Evolutionary conservation across 352 stramenopile species (phyloP).

Genomic region (Phytophthora cactorum): DNA sequence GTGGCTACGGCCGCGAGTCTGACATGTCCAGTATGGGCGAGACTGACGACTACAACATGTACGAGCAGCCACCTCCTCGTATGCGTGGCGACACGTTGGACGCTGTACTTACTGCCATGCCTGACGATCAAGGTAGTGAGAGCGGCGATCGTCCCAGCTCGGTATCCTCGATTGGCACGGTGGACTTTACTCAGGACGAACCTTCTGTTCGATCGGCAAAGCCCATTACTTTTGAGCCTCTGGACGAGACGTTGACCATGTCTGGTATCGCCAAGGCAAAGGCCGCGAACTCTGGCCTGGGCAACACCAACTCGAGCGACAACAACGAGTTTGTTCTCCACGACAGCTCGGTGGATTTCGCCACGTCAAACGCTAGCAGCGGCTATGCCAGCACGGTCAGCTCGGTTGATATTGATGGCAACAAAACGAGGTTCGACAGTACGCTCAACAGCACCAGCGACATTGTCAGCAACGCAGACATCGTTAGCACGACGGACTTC

Average conservation of each 20-base stretch:
- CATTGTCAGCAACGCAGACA: constrained; percentile 24
- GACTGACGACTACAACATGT: constrained; percentile 56
- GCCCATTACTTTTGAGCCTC: constrained; percentile 33
- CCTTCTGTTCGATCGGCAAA: constrained; percentile 38
- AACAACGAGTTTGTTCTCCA: constrained; percentile 40
- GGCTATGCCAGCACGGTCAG: constrained; percentile 42
- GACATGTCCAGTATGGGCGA: constrained; percentile 68
- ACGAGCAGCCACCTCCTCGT: constrained; percentile 40
- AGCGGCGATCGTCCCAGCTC: constrained; percentile 34
- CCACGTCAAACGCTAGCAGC: constrained; percentile 27
- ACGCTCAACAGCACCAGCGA: constrained; percentile 24
- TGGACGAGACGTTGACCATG: constrained; percentile 48
- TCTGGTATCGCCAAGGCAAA: constrained; percentile 33
- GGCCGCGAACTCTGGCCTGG: constrained; percentile 2
- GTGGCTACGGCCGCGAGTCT: constrained; percentile 56
- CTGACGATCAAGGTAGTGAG: constrained; percentile 30
- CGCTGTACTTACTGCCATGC: constrained; percentile 31
- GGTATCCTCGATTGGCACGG: constrained; percentile 60
- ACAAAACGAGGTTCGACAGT: constrained; percentile 30
- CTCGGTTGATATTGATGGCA: constrained; percentile 42
- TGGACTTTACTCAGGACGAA: constrained; percentile 58
- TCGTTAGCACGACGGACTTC: constrained; percentile 21
- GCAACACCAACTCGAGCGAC: constrained; percentile 30
- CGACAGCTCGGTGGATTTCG: constrained; percentile 33
- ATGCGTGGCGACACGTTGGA: constrained; percentile 39